These are phyloP conservation scores for Marasmius tenuissimus DNA, from an alignment of 1,284 basidiomycete species.

Conservation along the genomic window DNA sequence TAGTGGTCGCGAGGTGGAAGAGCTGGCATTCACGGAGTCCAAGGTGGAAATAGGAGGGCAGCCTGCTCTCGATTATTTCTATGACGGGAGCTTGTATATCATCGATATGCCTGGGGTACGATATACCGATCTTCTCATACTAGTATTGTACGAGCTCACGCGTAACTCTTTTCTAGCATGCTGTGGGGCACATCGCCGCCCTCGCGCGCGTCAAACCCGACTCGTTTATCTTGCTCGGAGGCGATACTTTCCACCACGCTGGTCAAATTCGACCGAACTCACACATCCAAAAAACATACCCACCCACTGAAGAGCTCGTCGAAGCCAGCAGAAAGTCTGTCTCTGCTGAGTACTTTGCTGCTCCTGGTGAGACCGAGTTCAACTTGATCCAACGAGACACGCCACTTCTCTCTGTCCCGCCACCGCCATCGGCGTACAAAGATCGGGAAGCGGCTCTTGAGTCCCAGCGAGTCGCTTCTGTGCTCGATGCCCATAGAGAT, in stretches of 20 bases:
- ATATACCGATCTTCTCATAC: not conserved
- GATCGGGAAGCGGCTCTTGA: not conserved
- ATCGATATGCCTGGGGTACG: slow-evolving; percentile 21
- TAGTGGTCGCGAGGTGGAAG: slow-evolving; percentile 15
- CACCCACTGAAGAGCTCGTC: slow-evolving; percentile 16
- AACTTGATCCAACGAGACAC: slow-evolving; percentile 10
- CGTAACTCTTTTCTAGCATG: not conserved
- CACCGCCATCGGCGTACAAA: slow-evolving; percentile 1
- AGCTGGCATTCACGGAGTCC: slow-evolving; percentile 14
- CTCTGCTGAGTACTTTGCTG: slow-evolving; percentile 12
- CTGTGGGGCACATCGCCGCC: slow-evolving; percentile 18
- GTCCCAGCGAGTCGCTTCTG: slow-evolving; percentile 3
- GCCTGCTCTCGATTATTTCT: slow-evolving; percentile 18
- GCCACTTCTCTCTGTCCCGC: slow-evolving; percentile 12
- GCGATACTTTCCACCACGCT: slow-evolving; percentile 21
- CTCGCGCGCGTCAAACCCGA: slow-evolving; percentile 21
- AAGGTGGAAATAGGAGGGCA: slow-evolving; percentile 16
- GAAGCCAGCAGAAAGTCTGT: slow-evolving; percentile 6
- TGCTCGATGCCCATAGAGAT: slow-evolving; percentile 19
- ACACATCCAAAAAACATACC: slow-evolving; percentile 10
- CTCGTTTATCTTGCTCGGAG: slow-evolving; percentile 22
- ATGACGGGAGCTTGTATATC: slow-evolving; percentile 22
- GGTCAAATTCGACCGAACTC: slow-evolving; percentile 21
- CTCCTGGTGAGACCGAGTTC: slow-evolving; percentile 4
- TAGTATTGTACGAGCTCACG: too few relatives aligned